Evolutionary conservation across 2,329 filamentous ascomycete species (phyloP).

Genomic region (Ceratocystis colombiana): DNA sequence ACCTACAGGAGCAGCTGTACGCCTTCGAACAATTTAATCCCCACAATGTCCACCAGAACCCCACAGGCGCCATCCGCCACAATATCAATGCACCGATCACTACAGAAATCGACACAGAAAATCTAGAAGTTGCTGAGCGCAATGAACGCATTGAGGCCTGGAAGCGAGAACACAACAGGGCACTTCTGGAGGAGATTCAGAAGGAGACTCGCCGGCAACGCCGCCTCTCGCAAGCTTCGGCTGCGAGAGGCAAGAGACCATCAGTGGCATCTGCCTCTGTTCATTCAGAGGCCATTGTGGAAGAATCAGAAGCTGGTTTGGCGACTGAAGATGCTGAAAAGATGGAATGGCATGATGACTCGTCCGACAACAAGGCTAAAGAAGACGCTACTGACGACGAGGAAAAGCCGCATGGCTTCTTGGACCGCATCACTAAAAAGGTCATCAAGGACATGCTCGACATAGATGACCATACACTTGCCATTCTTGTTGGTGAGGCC

Average conservation of each 20-base stretch:
- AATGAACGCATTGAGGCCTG: conserved; percentile 80
- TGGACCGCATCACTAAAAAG: conserved; percentile 70
- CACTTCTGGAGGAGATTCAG: conserved; percentile 79
- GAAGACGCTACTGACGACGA: conserved; percentile 31
- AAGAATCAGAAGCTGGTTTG: conserved; percentile 10
- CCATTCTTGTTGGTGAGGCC: conserved; percentile 76
- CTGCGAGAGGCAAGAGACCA: conserved; percentile 26
- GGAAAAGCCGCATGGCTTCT: conserved; percentile 55
- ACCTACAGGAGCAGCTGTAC: conserved; percentile 75
- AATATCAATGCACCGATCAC: conserved; percentile 31
- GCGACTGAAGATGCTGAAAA: conserved; percentile 22
- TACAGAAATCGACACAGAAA: conserved; percentile 44
- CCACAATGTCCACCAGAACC: conserved; percentile 42
- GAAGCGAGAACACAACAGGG: conserved; percentile 80
- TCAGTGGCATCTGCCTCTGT: conserved; percentile 13
- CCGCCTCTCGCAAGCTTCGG: conserved; percentile 49
- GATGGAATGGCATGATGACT: conserved; percentile 28
- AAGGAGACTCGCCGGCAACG: conserved; percentile 61
- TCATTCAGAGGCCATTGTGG: conserved; percentile 21
- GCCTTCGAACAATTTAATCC: conserved; percentile 82
- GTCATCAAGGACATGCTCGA: conserved; percentile 85
- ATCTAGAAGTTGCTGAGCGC: conserved; percentile 58
- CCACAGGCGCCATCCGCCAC: conserved; percentile 45
- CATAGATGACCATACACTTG: conserved; percentile 74
- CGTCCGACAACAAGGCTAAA: conserved; percentile 47